Evolutionary conservation across 768 basidiomycete species (phyloP).

Genomic region (Leccinum sublutescens): DNA sequence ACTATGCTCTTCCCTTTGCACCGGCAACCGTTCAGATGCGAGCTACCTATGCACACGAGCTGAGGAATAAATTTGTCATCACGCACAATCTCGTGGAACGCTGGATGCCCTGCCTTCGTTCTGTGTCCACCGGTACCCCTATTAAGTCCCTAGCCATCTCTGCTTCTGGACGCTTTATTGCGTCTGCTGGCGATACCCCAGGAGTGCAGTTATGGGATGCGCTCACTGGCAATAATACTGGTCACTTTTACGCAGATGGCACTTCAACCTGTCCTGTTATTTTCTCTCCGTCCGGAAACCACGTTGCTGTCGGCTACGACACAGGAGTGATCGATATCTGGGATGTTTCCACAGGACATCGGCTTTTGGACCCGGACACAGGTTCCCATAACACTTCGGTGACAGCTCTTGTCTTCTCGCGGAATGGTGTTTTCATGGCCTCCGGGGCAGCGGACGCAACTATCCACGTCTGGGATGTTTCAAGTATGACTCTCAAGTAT

Average conservation of each 20-base stretch:
- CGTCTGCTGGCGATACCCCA: slow-evolving; percentile 36
- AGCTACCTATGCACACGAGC: slow-evolving; percentile 6
- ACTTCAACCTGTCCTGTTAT: slow-evolving; percentile 14
- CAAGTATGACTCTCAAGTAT: slow-evolving; percentile 1
- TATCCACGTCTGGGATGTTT: slow-evolving; percentile 19
- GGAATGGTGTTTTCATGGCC: slow-evolving; percentile 8
- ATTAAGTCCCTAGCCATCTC: slow-evolving; percentile 18
- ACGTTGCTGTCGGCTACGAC: slow-evolving; percentile 14
- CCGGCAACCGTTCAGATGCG: slow-evolving; percentile 12
- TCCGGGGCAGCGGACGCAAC: slow-evolving; percentile 16
- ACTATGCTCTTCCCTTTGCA: slow-evolving; percentile 11
- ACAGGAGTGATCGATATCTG: slow-evolving; percentile 15
- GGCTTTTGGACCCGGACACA: slow-evolving; percentile 4
- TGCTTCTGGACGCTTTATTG: slow-evolving; percentile 18
- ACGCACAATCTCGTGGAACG: slow-evolving; percentile 8
- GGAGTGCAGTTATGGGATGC: slow-evolving; percentile 23
- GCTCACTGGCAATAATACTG: slow-evolving; percentile 14
- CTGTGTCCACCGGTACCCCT: slow-evolving; percentile 5
- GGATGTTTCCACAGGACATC: slow-evolving; percentile 18
- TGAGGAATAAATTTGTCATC: slow-evolving; percentile 13
- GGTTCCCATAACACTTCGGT: slow-evolving; percentile 3
- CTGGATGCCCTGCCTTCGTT: slow-evolving; percentile 17
- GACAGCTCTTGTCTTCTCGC: slow-evolving; percentile 12
- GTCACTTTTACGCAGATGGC: slow-evolving; percentile 8
- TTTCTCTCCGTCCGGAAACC: slow-evolving; percentile 16